These are phyloP conservation scores for Magnolia sinica DNA, from an alignment of 164 flowering plant species.

Conservation along the genomic window DNA sequence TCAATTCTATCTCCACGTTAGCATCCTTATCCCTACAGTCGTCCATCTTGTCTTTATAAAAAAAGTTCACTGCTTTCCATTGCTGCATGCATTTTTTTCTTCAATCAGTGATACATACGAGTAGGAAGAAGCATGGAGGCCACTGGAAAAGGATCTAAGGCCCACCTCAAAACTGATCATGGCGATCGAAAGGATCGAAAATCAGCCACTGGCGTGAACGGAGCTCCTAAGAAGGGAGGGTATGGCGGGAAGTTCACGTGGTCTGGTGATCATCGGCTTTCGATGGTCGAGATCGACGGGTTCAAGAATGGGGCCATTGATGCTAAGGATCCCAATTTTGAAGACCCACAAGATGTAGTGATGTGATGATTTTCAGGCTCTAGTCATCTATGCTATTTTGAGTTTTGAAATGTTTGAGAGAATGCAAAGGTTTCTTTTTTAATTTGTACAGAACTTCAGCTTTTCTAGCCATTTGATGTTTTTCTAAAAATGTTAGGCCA, in stretches of 20 bases:
- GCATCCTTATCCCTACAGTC: constrained; percentile 1
- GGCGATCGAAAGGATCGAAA: constrained; percentile 47
- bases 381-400: no score
- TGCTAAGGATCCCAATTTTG: constrained; percentile 61
- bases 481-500: no score
- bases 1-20: background rate
- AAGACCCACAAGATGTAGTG: constrained; percentile 33
- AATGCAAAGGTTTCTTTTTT: no score
- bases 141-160: constrained; percentile 23
- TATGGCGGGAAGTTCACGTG: constrained; percentile 69
- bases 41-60: background rate
- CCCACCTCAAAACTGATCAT: constrained; percentile 17
- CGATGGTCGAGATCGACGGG: constrained; percentile 29
- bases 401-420: no score
- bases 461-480: background rate
- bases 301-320: constrained; percentile 22
- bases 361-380: background rate
- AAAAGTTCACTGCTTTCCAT: no score
- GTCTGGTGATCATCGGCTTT: constrained; percentile 38
- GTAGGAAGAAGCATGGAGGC: constrained; percentile 27
- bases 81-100: no score
- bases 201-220: constrained; percentile 50
- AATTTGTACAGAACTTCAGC: background rate
- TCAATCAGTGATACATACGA: background rate
- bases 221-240: constrained; percentile 68